Base-by-base conservation (phyloP, 2,329 filamentous ascomycete species). In the Pseudogymnoascus pannorum region DNA sequence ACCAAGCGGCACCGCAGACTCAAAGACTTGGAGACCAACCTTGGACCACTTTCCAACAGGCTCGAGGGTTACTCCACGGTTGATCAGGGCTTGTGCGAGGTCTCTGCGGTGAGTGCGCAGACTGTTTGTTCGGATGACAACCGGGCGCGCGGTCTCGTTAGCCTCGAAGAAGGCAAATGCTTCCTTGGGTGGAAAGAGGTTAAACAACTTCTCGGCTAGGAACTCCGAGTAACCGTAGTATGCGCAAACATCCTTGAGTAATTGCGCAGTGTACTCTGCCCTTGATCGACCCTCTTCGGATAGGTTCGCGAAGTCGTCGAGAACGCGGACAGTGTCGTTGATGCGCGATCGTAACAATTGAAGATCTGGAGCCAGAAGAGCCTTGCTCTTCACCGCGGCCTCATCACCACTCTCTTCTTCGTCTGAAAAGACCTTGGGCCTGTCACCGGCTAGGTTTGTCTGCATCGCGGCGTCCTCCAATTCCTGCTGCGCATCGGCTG, bases 41-140 rank as follows among this genome's bases (percentile, higher is more conserved):
- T 99, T 99, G 68, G 89, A 94, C 94, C 94, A 99, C 76, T 97
- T 97, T 64, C 94, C 94, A 16, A 99, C 91, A 2, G 94, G 94
- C 75, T 99, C 93, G 38, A 99, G 84, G 12, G 92, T 95, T 57
- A 99, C 94, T 66, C 94, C 94, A 66, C 93, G 89, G 78, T 96
- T 96, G 80, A 97, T 97, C 63, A 97, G 83, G 1, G 92, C 84
- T 74, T 97, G 92, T 8, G 94, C 94, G 16, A 99, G 87, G 65
- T 96, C 92, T 70, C 85, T 78, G 59, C 85, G 80, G 72, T 87
- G 83, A 36, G 85, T 87, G 40, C 91, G 88, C 63, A 99, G 84
- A 7, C 93, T 99, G 76, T 99, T 99, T 65, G 94, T 97, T 71
- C 94, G 87, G 72, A 99, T 95, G 66, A 99, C 94, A 62, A 99